Base-by-base conservation (phyloP, 2,329 filamentous ascomycete genomes). In the Fusarium foetens region DNA sequence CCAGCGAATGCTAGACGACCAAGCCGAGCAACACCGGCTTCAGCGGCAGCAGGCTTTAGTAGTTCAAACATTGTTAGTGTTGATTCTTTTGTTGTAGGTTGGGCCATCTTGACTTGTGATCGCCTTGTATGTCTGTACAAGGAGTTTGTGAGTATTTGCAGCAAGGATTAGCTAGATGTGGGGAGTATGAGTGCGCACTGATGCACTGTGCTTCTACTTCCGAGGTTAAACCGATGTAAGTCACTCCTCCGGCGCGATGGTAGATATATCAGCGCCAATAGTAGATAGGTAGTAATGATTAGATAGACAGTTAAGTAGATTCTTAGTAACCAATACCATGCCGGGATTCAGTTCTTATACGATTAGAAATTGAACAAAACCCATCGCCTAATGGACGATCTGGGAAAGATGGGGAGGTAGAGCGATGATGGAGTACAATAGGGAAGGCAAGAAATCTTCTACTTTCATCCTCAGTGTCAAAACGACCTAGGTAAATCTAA, bases 1-100 rank as follows among this genome's bases (percentile, higher is more conserved):
- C 82, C 90, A 76, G 81, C 85, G 10, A 96, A 80, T 8, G 86
- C 83, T 29, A 98, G 82, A 58, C 85, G 86, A 8, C 93, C 94
- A 13, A 95, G 83, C 58, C 94, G 89, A 39, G 92, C 88, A 27
- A 83, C 84, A 33, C 81, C 77, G 27, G 80, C 83, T 62, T 84
- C 81, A 27, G 78, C 75, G 5, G 80, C 68, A 19, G 81, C 78
- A n/a, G 80, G 76, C 64, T 81, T 84, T 33, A 88, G 70, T n/a
- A 88, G 75, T 63, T 85, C 82, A 68, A 89, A 89, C 68, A 81
- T 75, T 21, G 75, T 77, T 49, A 75, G 75, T 52, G 70, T 65
- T 43, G 72, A 63, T 57, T 71, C 68, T 60, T 76, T 51, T 19
- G 66, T 33, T 39, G 52, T 66, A 67, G 71, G 13, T 39, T 77